Evolutionary conservation across 2,329 filamentous ascomycete species (phyloP), one percentile per base, ranked within the genome.

Genomic region (Raffaelea albimanens): DNA sequence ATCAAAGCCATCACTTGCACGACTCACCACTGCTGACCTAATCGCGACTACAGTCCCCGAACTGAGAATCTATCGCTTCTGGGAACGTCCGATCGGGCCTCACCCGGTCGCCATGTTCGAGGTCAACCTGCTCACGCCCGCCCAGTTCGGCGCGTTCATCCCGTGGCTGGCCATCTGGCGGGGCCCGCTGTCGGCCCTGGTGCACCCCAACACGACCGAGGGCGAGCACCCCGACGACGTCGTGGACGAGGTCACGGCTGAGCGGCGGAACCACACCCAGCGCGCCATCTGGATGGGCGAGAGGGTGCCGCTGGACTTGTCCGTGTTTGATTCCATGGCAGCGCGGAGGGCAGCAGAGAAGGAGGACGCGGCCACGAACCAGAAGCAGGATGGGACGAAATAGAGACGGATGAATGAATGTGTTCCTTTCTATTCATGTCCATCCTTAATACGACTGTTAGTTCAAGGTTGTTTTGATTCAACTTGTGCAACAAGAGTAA

Each of bases 21-120:
- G 3, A 16, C 14, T 43, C 13, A 2, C 11, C 18, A 3, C 18
- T 21, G 14, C 31, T 36, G 10, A 36, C 20, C 10, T 11, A n/a
- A n/a, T n/a, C n/a, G n/a, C n/a, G n/a, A n/a, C 25, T 13, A 9
- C 51, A 89, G 85, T 95, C 59, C 88, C 89, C 9, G 89, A 95
- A 61, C 71, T 95, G 18, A 77, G 88, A 46, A 83, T 94, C 56
- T 95, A 95, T 62, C 71, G 65, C 14, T 70, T 95, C 54, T 94
- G 80, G 76, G 83, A 93, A 54, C 65, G 68, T 14, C 87, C 89
- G 0, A 65, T 95, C 23, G 90, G 89, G 0, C 89, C 89, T 1
- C 89, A 95, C 62, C 82, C 85, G 0, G 64, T 88, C 1, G 85
- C 82, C 45, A 95, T 95, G 88, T 95, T 95, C 58, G 90, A 96